Evolutionary conservation across 495 filamentous ascomycete genomes (phyloP).

Genomic region (Aspergillus panamensis): DNA sequence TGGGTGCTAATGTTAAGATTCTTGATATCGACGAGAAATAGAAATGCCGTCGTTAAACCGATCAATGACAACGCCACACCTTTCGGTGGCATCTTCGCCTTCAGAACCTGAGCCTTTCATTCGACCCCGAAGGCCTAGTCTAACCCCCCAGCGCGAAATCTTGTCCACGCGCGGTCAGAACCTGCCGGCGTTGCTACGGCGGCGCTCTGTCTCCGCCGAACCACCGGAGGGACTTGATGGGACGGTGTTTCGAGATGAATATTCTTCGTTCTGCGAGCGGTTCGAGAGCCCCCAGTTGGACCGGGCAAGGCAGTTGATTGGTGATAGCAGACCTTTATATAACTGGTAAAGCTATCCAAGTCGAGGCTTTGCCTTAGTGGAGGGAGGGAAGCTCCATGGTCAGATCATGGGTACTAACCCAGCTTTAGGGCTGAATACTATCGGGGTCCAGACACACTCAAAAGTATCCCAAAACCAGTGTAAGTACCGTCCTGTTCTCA

Average conservation of each 20-base stretch:
- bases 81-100: slow-evolving; percentile 19
- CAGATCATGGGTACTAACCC: neutral
- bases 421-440: slow-evolving; percentile 35
- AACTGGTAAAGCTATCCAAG: slow-evolving; percentile 29
- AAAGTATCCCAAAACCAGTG: slow-evolving; percentile 30
- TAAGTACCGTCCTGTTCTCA: slow-evolving; percentile 15
- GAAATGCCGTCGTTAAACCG: slow-evolving; percentile 12
- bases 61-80: slow-evolving; percentile 7
- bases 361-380: neutral
- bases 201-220: slow-evolving; percentile 28
- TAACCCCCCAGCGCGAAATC: slow-evolving; percentile 34
- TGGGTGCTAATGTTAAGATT: too few species aligned
- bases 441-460: slow-evolving; percentile 27
- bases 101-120: slow-evolving; percentile 19
- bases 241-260: slow-evolving; percentile 10
- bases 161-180: slow-evolving; percentile 39
- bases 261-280: slow-evolving; percentile 22
- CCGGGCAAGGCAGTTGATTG: slow-evolving; percentile 30
- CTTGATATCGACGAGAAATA: neutral
- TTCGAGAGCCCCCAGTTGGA: slow-evolving; percentile 13
- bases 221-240: slow-evolving; percentile 26
- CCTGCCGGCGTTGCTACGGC: slow-evolving; percentile 24
- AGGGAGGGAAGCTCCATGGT: neutral
- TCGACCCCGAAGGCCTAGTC: slow-evolving; percentile 30
- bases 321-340: slow-evolving; percentile 34